phyloP scores from a whole-genome alignment of 2,329 filamentous ascomycete species.

The Daldinia sp. region DNA sequence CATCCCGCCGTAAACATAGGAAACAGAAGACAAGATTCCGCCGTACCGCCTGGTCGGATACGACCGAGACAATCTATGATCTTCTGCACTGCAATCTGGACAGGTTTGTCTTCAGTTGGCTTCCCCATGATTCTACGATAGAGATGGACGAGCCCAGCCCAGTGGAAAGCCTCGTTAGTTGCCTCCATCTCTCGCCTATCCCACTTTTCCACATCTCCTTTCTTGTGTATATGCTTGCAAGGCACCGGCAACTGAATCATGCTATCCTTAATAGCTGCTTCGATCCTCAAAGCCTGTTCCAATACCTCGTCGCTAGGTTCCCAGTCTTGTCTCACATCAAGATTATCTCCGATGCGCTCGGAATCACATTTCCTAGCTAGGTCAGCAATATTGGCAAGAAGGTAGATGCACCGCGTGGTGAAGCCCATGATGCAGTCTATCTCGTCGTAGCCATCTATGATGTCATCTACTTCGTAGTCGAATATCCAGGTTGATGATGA shows the following conservation, averaged over 20 bases:
- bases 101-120: conserved; percentile 62
- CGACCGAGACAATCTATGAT: conserved; percentile 70
- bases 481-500: conserved; percentile 61
- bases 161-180: conserved; percentile 81
- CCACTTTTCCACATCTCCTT: conserved; percentile 62
- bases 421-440: conserved; percentile 86
- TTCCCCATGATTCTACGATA: conserved; percentile 76
- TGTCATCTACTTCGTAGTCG: conserved; percentile 59
- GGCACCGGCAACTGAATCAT: conserved; percentile 53
- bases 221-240: conserved; percentile 57
- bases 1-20: conserved; percentile 86
- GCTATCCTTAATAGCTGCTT: conserved; percentile 68
- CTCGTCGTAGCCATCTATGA: conserved; percentile 65
- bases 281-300: conserved; percentile 65
- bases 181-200: conserved; percentile 72
- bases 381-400: conserved; percentile 76
- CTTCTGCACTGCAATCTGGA: conserved; percentile 68
- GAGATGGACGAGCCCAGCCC: conserved; percentile 78
- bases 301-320: conserved; percentile 62
- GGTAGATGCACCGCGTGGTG: conserved; percentile 73
- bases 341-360: conserved; percentile 65
- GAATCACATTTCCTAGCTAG: conserved; percentile 74
- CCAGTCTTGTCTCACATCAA: conserved; percentile 64
- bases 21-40: conserved; percentile 79
- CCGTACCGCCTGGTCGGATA: conserved; percentile 71